Evolutionary conservation across 805 yeast genomes (phyloP).

Genomic region (Lachancea sp.): DNA sequence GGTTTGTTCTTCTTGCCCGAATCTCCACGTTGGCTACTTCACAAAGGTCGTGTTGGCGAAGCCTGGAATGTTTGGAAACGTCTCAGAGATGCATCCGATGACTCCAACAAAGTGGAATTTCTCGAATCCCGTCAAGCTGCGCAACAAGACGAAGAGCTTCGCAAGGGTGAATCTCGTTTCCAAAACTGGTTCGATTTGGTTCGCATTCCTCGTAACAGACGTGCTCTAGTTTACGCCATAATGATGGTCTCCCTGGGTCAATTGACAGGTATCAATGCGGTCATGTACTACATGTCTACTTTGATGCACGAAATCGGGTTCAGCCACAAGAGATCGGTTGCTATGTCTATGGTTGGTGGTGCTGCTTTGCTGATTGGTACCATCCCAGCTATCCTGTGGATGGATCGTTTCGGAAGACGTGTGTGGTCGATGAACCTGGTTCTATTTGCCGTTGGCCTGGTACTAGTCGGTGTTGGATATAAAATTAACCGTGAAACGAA

Average conservation of each 20-base stretch:
- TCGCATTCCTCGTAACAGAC: constrained; percentile 50
- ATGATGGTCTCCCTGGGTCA: constrained; percentile 57
- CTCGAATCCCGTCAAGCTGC: constrained; percentile 51
- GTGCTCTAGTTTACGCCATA: constrained; percentile 52
- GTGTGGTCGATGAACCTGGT: constrained; percentile 53
- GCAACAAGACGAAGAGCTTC: constrained; percentile 39
- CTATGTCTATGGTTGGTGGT: constrained; percentile 67
- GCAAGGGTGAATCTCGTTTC: constrained; percentile 32
- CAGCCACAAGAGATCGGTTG: constrained; percentile 43
- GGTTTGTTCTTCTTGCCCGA: constrained; percentile 55
- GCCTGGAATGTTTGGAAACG: constrained; percentile 52
- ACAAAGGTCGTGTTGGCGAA: constrained; percentile 45
- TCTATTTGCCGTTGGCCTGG: constrained; percentile 54
- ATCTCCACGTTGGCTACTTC: constrained; percentile 54
- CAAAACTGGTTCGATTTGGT: constrained; percentile 47
- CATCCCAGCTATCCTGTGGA: constrained; percentile 55
- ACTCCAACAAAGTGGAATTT: constrained; percentile 45
- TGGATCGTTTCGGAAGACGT: constrained; percentile 53
- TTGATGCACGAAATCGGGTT: constrained; percentile 53
- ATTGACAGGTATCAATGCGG: constrained; percentile 62
- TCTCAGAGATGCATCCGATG: constrained; percentile 42
- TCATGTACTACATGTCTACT: constrained; percentile 58
- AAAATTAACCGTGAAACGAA: constrained; percentile 35
- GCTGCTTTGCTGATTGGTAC: constrained; percentile 57
- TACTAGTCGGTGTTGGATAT: constrained; percentile 56